phyloP scores from a whole-genome alignment of 345 rosid genomes.

The Pistacia integerrima region DNA sequence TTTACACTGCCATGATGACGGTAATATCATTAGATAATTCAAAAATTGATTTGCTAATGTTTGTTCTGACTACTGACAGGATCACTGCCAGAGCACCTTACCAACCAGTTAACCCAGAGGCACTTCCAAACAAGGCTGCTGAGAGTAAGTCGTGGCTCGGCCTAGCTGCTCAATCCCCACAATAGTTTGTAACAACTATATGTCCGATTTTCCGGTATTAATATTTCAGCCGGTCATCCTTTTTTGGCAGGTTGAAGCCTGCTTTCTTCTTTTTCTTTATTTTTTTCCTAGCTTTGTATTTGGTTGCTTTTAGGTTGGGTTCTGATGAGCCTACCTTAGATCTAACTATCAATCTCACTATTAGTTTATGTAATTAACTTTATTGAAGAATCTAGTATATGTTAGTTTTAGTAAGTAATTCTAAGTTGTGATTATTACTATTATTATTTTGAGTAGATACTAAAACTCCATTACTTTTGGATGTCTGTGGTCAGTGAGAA shows the following conservation, averaged over 20 bases:
- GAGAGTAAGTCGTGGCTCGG: conserved; percentile 75
- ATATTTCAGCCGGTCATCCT: conserved; percentile 13
- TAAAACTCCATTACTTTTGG: not conserved
- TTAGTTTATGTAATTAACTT: conserved; percentile 26
- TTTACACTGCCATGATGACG: too few species aligned
- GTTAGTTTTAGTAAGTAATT: not conserved
- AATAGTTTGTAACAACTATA: conserved; percentile 14
- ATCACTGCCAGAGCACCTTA: conserved; percentile 68
- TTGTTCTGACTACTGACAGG: conserved; percentile 37
- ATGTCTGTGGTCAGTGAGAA: too few species aligned
- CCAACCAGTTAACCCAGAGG: conserved; percentile 33
- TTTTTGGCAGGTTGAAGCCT: conserved; percentile 23
- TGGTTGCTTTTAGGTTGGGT: conserved; percentile 14
- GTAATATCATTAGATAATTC: too few species aligned
- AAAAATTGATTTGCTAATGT: conserved; percentile 5
- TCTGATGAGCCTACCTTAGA: conserved; percentile 16
- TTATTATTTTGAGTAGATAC: not conserved
- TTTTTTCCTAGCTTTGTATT: not conserved
- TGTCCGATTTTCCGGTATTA: conserved; percentile 7
- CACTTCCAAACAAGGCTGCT: conserved; percentile 36
- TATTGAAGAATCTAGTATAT: conserved; percentile 1
- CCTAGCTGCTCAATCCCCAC: conserved; percentile 52
- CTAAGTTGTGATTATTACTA: not conserved
- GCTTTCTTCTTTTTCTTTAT: not conserved
- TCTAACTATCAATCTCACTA: conserved; percentile 25